These are phyloP conservation scores for Alternaria longipes DNA, from an alignment of 2,329 filamentous ascomycete species.

Conservation along the genomic window DNA sequence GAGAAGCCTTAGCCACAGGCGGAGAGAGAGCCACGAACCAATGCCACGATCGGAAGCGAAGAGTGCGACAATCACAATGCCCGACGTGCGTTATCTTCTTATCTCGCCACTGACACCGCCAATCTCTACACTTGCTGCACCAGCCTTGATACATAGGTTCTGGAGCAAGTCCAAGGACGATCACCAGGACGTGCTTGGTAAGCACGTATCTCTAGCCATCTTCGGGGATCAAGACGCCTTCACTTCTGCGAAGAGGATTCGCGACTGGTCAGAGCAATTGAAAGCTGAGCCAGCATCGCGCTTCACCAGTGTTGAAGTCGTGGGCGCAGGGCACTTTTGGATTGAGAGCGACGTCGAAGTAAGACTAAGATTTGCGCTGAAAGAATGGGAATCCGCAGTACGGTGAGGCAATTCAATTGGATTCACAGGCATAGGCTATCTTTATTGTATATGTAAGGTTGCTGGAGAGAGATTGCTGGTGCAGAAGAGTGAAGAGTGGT, in stretches of 20 bases:
- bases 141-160: slow-evolving; percentile 39
- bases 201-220: slow-evolving; percentile 67
- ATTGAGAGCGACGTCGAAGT: slow-evolving; percentile 52
- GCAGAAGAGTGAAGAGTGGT: too few relatives aligned
- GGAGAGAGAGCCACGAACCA: slow-evolving; percentile 20
- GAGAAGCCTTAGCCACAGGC: slow-evolving; percentile 40
- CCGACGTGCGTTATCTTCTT: slow-evolving; percentile 53
- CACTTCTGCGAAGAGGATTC: slow-evolving; percentile 70
- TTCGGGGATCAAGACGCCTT: slow-evolving; percentile 82
- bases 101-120: slow-evolving; percentile 59
- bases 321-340: slow-evolving; percentile 63
- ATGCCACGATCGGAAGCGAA: slow-evolving; percentile 13
- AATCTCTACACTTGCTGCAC: slow-evolving; percentile 49
- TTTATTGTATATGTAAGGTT: too few relatives aligned
- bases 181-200: slow-evolving; percentile 31
- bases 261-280: slow-evolving; percentile 70
- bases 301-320: slow-evolving; percentile 57
- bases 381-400: slow-evolving; percentile 51
- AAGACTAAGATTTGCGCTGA: slow-evolving; percentile 52
- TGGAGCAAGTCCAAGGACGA: slow-evolving; percentile 34
- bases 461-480: too few relatives aligned
- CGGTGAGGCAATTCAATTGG: slow-evolving; percentile 28
- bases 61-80: slow-evolving; percentile 19
- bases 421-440: too few relatives aligned
- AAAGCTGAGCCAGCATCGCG: slow-evolving; percentile 35